Evolutionary conservation across 2,329 filamentous ascomycete genomes (phyloP), one percentile per base, ranked within the genome.

Genomic region (Fusarium sororula): DNA sequence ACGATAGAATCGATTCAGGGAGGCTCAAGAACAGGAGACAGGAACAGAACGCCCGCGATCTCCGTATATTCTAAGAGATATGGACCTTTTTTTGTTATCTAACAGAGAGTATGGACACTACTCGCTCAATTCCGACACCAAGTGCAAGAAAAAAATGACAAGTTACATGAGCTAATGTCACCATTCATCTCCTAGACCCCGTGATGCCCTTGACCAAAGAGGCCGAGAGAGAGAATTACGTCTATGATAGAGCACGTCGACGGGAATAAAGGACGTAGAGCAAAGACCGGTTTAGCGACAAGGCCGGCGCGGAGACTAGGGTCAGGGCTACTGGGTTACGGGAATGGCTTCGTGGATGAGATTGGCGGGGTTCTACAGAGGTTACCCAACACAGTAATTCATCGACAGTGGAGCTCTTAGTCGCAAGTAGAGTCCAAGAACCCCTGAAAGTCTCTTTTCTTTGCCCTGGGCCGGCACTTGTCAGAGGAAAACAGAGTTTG

Each of bases 401-500:
- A 54, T 39, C 24, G 38, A 28, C 35, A 39, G 51, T 54, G 35
- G 7, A 28, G 35, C 3, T 35, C n/a, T 20, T 35, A 35, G 48
- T 38, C 6, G 24, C n/a, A 26, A 37, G 32, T 22, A 38, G 13
- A 15, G 35, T 4, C 14, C 24, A 15, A 13, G 51, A 38, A 39
- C 51, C 35, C 51, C 51, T 38, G 51, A 28, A 54, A 54, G 51
- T 54, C 51, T 54, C 20, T 13, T 39, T 54, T 14, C 6, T 22
- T 9, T 14, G 6, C 15, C 26, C 26, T 28, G 26, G 48, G 20
- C 50, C 48, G 66, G 48, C 48, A 62, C 56, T 68, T 68, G 56
- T 63, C n/a, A 45, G 53, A 30, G 5, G 26, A 50, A 69, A 53
- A 53, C 44, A 69, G 45, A 69, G 66, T 69, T 69, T 55, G 39